These are phyloP conservation scores for Aspergillus niger DNA, from an alignment of 2,329 filamentous ascomycete species.

Conservation along the genomic window DNA sequence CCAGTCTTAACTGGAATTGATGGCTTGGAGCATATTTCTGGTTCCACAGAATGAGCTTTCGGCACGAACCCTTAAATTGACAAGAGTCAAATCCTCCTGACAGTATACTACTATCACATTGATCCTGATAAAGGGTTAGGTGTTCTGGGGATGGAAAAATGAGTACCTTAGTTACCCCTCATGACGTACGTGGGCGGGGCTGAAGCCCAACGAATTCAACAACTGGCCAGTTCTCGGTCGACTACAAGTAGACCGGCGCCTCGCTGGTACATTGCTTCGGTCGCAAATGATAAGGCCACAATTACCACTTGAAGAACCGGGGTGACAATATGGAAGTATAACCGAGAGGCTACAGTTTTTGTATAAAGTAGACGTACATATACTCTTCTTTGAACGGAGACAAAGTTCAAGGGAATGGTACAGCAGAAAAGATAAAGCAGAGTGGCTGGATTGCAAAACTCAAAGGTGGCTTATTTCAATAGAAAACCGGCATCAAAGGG, in stretches of 20 bases:
- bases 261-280: background rate
- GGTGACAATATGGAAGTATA: background rate
- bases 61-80: background rate
- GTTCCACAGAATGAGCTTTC: background rate
- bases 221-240: background rate
- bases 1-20: background rate
- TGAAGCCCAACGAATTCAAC: background rate
- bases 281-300: background rate
- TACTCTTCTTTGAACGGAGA: background rate
- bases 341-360: background rate
- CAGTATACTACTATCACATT: too few species aligned
- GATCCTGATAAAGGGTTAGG: too few species aligned
- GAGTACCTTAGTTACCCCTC: background rate
- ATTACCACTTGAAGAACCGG: background rate
- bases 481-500: slow-evolving; percentile 26
- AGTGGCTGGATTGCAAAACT: slow-evolving; percentile 1
- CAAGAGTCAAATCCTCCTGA: background rate
- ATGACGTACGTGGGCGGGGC: slow-evolving; percentile 1
- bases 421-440: background rate
- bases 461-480: slow-evolving; percentile 14
- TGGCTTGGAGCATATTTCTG: background rate
- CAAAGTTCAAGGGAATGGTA: background rate
- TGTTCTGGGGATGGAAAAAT: too few species aligned
- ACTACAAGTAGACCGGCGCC: background rate
- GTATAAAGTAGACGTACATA: background rate